Percentiles rank a stretch among this genome's conserved stretches.
Evolutionary conservation across 2,329 filamentous ascomycete genomes (phyloP).

Genomic region (Pseudonectria buxi): DNA sequence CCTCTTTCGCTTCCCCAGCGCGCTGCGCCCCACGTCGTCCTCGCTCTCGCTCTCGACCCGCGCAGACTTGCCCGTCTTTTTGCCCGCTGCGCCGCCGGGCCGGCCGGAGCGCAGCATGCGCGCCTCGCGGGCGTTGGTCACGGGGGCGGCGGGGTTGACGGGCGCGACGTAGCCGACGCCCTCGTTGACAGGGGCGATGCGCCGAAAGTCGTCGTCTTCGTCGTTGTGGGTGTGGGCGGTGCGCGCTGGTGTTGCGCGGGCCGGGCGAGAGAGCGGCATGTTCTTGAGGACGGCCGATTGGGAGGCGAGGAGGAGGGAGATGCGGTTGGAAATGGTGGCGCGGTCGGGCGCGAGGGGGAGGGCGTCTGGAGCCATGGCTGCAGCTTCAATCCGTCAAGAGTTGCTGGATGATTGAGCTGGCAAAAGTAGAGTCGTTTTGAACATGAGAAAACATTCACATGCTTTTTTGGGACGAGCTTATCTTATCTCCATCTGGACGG

Average conservation of each 20-base stretch:
- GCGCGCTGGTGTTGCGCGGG: constrained; percentile 3
- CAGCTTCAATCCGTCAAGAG: neutral
- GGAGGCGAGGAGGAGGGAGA: constrained; percentile 33
- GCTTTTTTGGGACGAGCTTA: too few species aligned
- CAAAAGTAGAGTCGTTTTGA: too few species aligned
- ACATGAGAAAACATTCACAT: too few species aligned
- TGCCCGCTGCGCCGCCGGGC: constrained; percentile 22
- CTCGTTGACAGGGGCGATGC: constrained; percentile 25
- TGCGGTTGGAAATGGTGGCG: constrained; percentile 35
- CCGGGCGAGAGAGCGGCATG: constrained; percentile 19
- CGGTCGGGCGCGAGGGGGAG: constrained; percentile 32
- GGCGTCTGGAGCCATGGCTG: constrained; percentile 17
- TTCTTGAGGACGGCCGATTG: constrained; percentile 28
- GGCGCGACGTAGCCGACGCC: constrained; percentile 35
- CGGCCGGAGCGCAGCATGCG: constrained; percentile 23
- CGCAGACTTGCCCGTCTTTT: constrained; percentile 6
- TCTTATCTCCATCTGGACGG: too few species aligned
- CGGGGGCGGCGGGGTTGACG: constrained; percentile 13
- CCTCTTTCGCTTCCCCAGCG: constrained; percentile 33
- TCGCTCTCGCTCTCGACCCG: constrained; percentile 28
- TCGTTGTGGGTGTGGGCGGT: constrained; percentile 7
- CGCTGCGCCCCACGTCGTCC: constrained; percentile 31
- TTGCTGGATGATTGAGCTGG: neutral
- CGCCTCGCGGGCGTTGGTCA: constrained; percentile 20
- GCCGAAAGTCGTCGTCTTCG: constrained; percentile 21